Conservation (phyloP, 2,329 filamentous ascomycete species). For the Colletotrichum sp. region DNA sequence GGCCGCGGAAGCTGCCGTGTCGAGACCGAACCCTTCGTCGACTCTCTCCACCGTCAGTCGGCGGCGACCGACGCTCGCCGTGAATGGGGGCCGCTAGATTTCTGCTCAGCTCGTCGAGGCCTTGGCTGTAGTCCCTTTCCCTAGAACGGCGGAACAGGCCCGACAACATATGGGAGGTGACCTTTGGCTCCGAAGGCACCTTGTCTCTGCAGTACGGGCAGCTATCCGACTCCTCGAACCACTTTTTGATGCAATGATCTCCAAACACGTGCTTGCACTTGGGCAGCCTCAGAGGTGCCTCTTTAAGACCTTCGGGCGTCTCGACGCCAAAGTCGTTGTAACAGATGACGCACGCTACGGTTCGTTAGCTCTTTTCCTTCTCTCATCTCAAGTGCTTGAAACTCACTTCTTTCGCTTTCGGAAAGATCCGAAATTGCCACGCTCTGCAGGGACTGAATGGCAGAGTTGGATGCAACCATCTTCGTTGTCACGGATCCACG, state of each 20-base stretch:
- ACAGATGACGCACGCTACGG: conserved; percentile 64
- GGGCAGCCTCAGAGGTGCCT: conserved; percentile 62
- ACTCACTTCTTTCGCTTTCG: conserved; percentile 54
- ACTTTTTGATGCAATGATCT: conserved; percentile 68
- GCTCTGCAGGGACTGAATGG: conserved; percentile 50
- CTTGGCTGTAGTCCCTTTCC: not conserved
- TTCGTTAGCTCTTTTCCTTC: not conserved
- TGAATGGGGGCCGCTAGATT: not conserved
- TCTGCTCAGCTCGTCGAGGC: not conserved
- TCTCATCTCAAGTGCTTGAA: not conserved
- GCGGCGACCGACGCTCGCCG: conserved; percentile 15
- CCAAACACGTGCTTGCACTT: conserved; percentile 70
- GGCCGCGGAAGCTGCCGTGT: conserved; percentile 1
- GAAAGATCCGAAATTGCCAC: conserved; percentile 50
- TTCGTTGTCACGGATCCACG: conserved; percentile 49
- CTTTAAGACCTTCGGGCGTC: conserved; percentile 63
- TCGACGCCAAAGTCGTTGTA: conserved; percentile 65
- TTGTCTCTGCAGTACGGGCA: conserved; percentile 71
- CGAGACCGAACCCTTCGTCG: conserved; percentile 17
- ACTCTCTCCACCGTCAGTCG: conserved; percentile 8
- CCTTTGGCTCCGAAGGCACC: conserved; percentile 52
- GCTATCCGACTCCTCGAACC: conserved; percentile 66
- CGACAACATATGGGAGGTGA: not conserved
- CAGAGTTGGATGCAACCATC: conserved; percentile 51
- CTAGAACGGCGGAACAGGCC: not conserved